Percentiles rank a stretch among this genome's conserved stretches.
Evolutionary conservation across 306 rosid genomes (phyloP).

Genomic region (Sicyos baderoa): DNA sequence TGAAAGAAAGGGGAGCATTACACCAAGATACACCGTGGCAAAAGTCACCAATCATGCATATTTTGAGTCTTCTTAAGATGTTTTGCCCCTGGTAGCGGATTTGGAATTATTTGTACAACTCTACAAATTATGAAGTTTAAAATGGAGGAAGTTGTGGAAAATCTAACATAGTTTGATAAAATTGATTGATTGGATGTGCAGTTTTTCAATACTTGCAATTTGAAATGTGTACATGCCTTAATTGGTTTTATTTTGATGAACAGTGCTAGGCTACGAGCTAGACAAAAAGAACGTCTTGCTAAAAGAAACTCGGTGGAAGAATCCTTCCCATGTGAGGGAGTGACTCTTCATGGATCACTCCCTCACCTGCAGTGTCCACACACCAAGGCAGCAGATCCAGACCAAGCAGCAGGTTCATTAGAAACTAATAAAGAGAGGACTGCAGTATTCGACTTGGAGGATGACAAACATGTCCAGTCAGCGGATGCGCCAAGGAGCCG

Average conservation of each 20-base stretch:
- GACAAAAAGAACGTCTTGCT: constrained; percentile 77
- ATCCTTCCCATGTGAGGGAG: constrained; percentile 38
- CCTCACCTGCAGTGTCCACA: constrained; percentile 29
- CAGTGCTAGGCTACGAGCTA: constrained; percentile 92
- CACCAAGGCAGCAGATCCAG: constrained; percentile 37
- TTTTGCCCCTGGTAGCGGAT: neutral
- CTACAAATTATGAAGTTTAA: neutral
- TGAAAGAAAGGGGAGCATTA: neutral
- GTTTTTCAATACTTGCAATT: neutral
- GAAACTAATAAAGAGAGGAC: constrained; percentile 46
- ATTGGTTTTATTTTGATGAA: constrained; percentile 31
- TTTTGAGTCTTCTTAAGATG: neutral
- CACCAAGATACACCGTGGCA: neutral
- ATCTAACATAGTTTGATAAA: neutral
- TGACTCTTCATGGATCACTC: constrained; percentile 35
- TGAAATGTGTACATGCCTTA: neutral
- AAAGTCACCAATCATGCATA: constrained; percentile 10
- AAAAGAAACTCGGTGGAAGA: constrained; percentile 46
- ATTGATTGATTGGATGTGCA: neutral
- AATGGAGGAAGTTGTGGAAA: neutral
- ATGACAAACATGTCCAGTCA: constrained; percentile 33
- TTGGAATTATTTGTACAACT: neutral
- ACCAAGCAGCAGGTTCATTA: constrained; percentile 36
- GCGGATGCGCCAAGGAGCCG: constrained; percentile 42
- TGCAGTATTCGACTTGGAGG: constrained; percentile 49